phyloP scores from a whole-genome alignment of 495 filamentous ascomycete species.

The Daldinia vernicosa region DNA sequence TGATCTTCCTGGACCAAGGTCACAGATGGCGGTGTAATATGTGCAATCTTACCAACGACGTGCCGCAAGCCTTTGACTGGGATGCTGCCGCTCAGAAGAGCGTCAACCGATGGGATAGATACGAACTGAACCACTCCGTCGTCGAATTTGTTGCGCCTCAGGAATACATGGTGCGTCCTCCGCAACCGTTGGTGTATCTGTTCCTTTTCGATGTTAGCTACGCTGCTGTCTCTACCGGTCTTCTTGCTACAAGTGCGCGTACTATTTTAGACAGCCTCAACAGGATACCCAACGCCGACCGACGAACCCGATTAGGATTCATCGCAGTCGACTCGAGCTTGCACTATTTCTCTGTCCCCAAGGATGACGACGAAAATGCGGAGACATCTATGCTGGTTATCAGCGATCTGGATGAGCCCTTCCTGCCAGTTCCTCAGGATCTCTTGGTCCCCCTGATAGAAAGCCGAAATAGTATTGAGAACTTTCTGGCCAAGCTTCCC shows the following conservation, averaged over 20 bases:
- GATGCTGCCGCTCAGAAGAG: conserved; percentile 88
- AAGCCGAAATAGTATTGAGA: conserved; percentile 88
- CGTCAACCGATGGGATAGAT: conserved; percentile 85
- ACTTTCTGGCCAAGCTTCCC: conserved; percentile 89
- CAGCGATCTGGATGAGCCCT: conserved; percentile 95
- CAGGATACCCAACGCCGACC: conserved; percentile 95
- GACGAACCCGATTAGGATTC: conserved; percentile 90
- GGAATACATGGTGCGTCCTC: conserved; percentile 99
- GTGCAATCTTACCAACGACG: conserved; percentile 98
- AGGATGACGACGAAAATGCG: conserved; percentile 81
- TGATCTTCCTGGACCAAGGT: conserved; percentile 94
- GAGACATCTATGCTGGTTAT: conserved; percentile 93
- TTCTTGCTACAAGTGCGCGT: conserved; percentile 92
- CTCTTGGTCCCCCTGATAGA: conserved; percentile 91
- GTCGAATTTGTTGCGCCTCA: conserved; percentile 98
- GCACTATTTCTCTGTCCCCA: conserved; percentile 93
- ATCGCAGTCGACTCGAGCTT: conserved; percentile 94
- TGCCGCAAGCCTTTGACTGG: conserved; percentile 98
- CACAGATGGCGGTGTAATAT: conserved; percentile 99
- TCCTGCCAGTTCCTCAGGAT: conserved; percentile 89
- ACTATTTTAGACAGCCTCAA: conserved; percentile 96
- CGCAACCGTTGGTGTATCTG: conserved; percentile 96
- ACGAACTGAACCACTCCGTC: conserved; percentile 92
- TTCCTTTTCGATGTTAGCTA: conserved; percentile 98
- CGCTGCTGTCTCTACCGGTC: conserved; percentile 86